phyloP scores from a whole-genome alignment of 108 stramenopile species.

The Conticribra guillardii region DNA sequence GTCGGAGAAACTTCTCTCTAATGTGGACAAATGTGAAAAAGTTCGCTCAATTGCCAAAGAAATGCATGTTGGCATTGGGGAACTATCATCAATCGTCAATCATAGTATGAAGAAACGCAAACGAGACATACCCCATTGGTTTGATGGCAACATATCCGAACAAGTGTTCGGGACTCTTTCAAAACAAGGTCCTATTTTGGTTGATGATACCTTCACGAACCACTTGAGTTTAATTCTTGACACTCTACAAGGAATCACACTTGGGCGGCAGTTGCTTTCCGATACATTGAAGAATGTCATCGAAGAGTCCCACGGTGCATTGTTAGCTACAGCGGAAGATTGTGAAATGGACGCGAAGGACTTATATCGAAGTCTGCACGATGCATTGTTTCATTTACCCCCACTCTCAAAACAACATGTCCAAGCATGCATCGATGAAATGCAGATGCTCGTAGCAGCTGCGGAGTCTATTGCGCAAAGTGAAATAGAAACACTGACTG shows the following conservation, averaged over 20 bases:
- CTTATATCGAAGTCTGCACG: constrained; percentile 76
- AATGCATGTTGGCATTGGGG: constrained; percentile 58
- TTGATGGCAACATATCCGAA: constrained; percentile 31
- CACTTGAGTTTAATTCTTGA: constrained; percentile 51
- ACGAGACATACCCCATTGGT: constrained; percentile 51
- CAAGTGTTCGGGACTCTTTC: constrained; percentile 26
- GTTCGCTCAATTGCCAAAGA: constrained; percentile 39
- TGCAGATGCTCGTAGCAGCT: constrained; percentile 67
- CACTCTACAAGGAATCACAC: constrained; percentile 42
- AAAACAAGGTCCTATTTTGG: constrained; percentile 29
- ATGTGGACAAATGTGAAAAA: constrained; percentile 42
- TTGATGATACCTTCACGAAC: constrained; percentile 42
- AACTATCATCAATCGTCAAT: constrained; percentile 43
- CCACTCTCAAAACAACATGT: constrained; percentile 74
- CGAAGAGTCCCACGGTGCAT: constrained; percentile 65
- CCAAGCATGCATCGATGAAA: constrained; percentile 77
- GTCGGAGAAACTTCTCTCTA: constrained; percentile 54
- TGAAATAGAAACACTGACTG: constrained; percentile 84
- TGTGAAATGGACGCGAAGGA: constrained; percentile 73
- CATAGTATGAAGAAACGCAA: constrained; percentile 23
- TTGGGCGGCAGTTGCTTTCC: constrained; percentile 58
- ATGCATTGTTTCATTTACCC: constrained; percentile 76
- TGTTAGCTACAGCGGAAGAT: constrained; percentile 70
- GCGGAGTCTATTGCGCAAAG: constrained; percentile 83
- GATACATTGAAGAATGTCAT: constrained; percentile 53